These are phyloP conservation scores for Clausena lansium DNA, from an alignment of 345 rosid species.

Conservation along the genomic window DNA sequence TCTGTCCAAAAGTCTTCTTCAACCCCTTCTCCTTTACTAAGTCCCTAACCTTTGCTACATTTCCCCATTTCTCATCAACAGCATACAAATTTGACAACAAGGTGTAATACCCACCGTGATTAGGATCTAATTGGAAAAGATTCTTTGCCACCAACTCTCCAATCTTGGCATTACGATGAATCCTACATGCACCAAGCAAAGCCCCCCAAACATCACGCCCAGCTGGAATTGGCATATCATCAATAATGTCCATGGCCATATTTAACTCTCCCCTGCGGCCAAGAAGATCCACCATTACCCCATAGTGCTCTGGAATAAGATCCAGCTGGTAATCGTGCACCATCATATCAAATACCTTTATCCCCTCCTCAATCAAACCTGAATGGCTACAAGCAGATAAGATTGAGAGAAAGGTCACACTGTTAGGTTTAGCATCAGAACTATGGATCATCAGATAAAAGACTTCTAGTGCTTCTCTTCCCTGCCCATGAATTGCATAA, in stretches of 20 bases:
- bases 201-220: slow-evolving; percentile 51
- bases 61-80: slow-evolving; percentile 44
- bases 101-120: slow-evolving; percentile 53
- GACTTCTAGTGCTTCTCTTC: slow-evolving; percentile 36
- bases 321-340: slow-evolving; percentile 26
- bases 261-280: slow-evolving; percentile 50
- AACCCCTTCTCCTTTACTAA: slow-evolving; percentile 42
- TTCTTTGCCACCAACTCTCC: slow-evolving; percentile 47
- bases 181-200: slow-evolving; percentile 59
- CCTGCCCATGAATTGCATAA: slow-evolving; percentile 53
- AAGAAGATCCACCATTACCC: slow-evolving; percentile 62
- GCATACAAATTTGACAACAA: slow-evolving; percentile 60
- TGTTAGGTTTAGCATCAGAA: slow-evolving; percentile 41
- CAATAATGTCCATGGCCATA: slow-evolving; percentile 39
- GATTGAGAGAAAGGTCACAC: slow-evolving; percentile 48
- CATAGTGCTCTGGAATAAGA: slow-evolving; percentile 48
- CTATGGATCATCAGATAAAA: slow-evolving; percentile 37
- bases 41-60: slow-evolving; percentile 39
- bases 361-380: slow-evolving; percentile 48
- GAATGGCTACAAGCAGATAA: slow-evolving; percentile 64
- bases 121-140: slow-evolving; percentile 45
- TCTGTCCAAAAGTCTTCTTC: slow-evolving; percentile 38
- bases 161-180: slow-evolving; percentile 48
- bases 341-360: slow-evolving; percentile 46
- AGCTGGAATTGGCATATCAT: slow-evolving; percentile 40